These are phyloP conservation scores for Ampelomyces quisqualis DNA, from an alignment of 2,329 filamentous ascomycete genomes.

Conservation along the genomic window DNA sequence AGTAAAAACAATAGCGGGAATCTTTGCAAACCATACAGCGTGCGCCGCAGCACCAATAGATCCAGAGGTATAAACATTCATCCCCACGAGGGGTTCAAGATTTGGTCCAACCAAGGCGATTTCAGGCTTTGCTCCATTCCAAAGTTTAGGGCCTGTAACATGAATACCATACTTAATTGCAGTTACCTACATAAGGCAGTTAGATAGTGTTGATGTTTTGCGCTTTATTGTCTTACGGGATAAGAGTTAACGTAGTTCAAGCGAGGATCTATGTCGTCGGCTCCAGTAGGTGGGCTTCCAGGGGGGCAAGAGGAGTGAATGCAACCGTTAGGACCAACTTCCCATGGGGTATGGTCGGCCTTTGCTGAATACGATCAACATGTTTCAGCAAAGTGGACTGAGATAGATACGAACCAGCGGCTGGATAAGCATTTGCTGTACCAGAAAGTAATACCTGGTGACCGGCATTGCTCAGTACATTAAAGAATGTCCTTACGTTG, in stretches of 20 bases:
- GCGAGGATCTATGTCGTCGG: slow-evolving; percentile 57
- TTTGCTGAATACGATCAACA: slow-evolving; percentile 51
- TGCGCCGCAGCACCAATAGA: slow-evolving; percentile 67
- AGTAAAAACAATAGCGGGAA: slow-evolving; percentile 70
- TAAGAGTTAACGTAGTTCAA: slow-evolving; percentile 73
- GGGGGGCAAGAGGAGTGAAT: slow-evolving; percentile 63
- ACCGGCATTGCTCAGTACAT: slow-evolving; percentile 56
- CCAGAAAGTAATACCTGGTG: slow-evolving; percentile 65
- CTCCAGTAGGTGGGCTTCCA: slow-evolving; percentile 57
- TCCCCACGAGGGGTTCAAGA: slow-evolving; percentile 59
- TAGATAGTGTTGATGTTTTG: slow-evolving; percentile 28
- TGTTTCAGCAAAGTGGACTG: neutral
- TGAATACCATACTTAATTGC: slow-evolving; percentile 64
- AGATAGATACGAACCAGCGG: slow-evolving; percentile 56
- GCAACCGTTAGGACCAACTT: slow-evolving; percentile 54
- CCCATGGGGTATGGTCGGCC: slow-evolving; percentile 50
- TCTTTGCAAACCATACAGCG: slow-evolving; percentile 54
- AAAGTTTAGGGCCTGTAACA: slow-evolving; percentile 56
- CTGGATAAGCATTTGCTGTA: slow-evolving; percentile 67
- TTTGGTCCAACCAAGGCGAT: slow-evolving; percentile 68
- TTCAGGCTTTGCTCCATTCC: slow-evolving; percentile 56
- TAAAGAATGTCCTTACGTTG: slow-evolving; percentile 63
- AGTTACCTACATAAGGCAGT: slow-evolving; percentile 53
- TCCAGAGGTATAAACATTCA: slow-evolving; percentile 61
- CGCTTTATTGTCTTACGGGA: slow-evolving; percentile 45